Base-by-base conservation (phyloP, 768 basidiomycete genomes). In the Pleurotus salmoneostramineus region DNA sequence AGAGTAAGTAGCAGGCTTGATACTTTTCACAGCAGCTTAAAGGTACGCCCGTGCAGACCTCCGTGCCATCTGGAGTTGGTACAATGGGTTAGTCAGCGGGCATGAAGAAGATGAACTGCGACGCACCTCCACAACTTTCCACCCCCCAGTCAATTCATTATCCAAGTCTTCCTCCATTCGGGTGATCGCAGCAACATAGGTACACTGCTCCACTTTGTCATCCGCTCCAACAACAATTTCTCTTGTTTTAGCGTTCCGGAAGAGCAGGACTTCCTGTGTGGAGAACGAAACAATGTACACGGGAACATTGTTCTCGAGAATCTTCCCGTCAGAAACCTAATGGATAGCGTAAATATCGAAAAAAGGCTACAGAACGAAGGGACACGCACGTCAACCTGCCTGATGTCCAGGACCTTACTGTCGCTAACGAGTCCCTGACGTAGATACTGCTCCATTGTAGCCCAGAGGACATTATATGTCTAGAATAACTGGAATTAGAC, bases 401-500 rank as follows among this genome's bases (percentile, higher is more conserved):
- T 90, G 68, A 99, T 98, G 74, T 98, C 96, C 15, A 98, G 84
- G 15, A 97, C 90, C 66, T 93, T 93, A 71, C 91, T 94, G 67
- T 95, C 93, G 62, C 91, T 93, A 62, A 96, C 77, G 27, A 98
- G 81, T 1, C 96, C 95, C 66, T 96, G 94, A 37, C 83, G 81
- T 50, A 95, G 82, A 69, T 94, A 98, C 64, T 91, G 89, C 63
- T 95, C 94, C 85, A 99, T 92, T 5, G 95, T 96, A 5, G 96
- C 96, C 91, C 95, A 96, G 3, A 98, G 80, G n/a, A 98, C 93
- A 63, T 96, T 97, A 69, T 95, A 98, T 5, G 95, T 95, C 94
- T 96, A 14, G 21, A 37, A 6, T 11, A 8, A 3, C 33, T 40
- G 35, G 54, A 6, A 35, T 15, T 15, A n/a, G 27, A 45, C 56